Evolutionary conservation across 2,329 filamentous ascomycete species (phyloP), one percentile per base, ranked within the genome.

Genomic region (Neurospora crassa): DNA sequence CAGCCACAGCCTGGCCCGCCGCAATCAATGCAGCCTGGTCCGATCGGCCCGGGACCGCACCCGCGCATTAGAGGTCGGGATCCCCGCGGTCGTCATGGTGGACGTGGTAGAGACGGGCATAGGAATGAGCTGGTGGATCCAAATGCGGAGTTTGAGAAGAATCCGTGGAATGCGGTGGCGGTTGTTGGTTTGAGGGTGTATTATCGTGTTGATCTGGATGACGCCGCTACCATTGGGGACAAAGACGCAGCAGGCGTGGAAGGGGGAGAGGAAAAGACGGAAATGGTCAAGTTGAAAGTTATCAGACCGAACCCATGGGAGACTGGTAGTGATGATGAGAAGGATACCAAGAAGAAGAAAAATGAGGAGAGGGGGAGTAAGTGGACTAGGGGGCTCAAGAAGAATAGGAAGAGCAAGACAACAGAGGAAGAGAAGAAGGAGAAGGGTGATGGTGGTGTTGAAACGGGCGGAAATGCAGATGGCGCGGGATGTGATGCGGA

Each of bases 111-210:
- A 40, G 71, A 72, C 18, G 29, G 14, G 16, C 53, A 24, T 11
- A 63, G 16, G 3, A 63, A 34, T 63, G 53, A 16, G 7, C 68
- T 10, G 41, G 73, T 0, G 76, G 78, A 2, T 78, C 81, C 7
- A 84, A 85, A 40, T 82, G 84, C 29, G 80, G 84, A 87, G 70
- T 84, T 84, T 42, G 84, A 86, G 75, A 81, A 80, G 41, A 84
- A 88, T 40, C 84, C 87, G 0, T 90, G 88, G 88, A 90, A 90
- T 76, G 88, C 88, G 0, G 83, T 90, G 12, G 86, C 83, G 18
- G 87, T 89, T 16, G 84, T 90, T 0, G 88, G 88, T 0, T 79
- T 90, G 70, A 83, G 87, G 24, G 83, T 90, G 7, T 90, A 89
- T 77, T 84, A 86, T 78, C 84, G 84, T 73, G 79, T 77, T 8